Percentiles rank a stretch among this genome's conserved stretches.
Conservation (phyloP, 1,139 yeast species). For the Keqinozyma sinolaborantium region DNA sequence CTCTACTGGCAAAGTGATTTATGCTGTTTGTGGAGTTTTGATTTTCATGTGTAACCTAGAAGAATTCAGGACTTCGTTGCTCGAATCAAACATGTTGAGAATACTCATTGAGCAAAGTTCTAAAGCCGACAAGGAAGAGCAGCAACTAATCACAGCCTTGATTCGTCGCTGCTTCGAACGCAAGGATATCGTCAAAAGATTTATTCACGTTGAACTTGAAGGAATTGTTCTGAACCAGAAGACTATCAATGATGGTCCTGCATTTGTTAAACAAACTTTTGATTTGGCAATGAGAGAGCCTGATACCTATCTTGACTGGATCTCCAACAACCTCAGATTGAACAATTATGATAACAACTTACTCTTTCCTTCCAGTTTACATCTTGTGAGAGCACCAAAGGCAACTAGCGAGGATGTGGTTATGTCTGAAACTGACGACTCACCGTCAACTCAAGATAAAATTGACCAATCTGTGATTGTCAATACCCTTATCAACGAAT, state of each 20-base stretch:
- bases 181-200: conserved; percentile 41
- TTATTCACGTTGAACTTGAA: conserved; percentile 48
- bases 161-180: conserved; percentile 73
- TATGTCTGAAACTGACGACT: conserved; percentile 28
- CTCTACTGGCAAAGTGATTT: conserved; percentile 42
- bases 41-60: conserved; percentile 50
- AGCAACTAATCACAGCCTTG: conserved; percentile 31
- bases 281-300: conserved; percentile 61
- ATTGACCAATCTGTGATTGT: conserved; percentile 55
- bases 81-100: conserved; percentile 36
- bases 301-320: conserved; percentile 47
- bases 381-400: conserved; percentile 13
- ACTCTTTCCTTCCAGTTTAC: conserved; percentile 13
- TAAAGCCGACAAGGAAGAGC: conserved; percentile 9
- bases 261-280: conserved; percentile 52
- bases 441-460: conserved; percentile 5
- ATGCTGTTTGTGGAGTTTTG: conserved; percentile 49
- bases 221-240: conserved; percentile 14
- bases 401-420: conserved; percentile 24
- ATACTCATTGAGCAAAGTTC: conserved; percentile 12
- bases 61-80: conserved; percentile 32
- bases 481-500: conserved; percentile 57
- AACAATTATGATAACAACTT: conserved; percentile 40
- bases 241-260: conserved; percentile 43
- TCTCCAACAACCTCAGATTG: conserved; percentile 48